Evolutionary conservation across 2,329 filamentous ascomycete species (phyloP).

Genomic region (Leptodontidium sp.): DNA sequence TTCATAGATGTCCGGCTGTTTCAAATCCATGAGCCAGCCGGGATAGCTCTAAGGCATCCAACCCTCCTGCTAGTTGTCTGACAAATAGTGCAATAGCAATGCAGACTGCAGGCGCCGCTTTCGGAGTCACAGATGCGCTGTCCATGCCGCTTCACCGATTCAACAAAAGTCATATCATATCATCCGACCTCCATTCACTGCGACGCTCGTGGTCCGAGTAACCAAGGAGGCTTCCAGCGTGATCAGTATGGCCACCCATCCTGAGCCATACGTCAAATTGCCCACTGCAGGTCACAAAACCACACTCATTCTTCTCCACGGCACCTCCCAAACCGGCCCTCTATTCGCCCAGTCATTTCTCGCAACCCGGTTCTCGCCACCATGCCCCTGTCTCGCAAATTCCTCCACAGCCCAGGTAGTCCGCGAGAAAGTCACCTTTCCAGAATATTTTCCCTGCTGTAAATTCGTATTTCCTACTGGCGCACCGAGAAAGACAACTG

Average conservation of each 20-base stretch:
- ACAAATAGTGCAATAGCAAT: no score
- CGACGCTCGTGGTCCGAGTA: no score
- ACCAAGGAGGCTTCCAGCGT: neutral
- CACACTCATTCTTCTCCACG: constrained; percentile 53
- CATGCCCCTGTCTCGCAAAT: neutral
- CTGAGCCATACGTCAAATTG: constrained; percentile 21
- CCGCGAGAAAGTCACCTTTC: neutral
- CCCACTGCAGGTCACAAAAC: constrained; percentile 37
- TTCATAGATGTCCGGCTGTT: no score
- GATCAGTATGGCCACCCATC: constrained; percentile 4
- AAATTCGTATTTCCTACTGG: constrained; percentile 41
- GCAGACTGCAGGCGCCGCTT: no score
- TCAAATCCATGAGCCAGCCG: no score
- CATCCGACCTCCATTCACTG: no score
- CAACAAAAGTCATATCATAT: no score
- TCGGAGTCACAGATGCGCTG: no score
- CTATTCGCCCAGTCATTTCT: constrained; percentile 24
- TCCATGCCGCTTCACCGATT: no score
- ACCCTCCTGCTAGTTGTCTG: no score
- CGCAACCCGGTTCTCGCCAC: neutral
- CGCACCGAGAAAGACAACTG: constrained; percentile 28
- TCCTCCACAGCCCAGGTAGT: neutral
- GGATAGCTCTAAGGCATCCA: no score
- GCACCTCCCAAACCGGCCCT: constrained; percentile 48
- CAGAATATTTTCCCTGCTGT: constrained; percentile 13